Evolutionary conservation across 2,329 filamentous ascomycete species (phyloP).

Genomic region (Nemania bipapillata): DNA sequence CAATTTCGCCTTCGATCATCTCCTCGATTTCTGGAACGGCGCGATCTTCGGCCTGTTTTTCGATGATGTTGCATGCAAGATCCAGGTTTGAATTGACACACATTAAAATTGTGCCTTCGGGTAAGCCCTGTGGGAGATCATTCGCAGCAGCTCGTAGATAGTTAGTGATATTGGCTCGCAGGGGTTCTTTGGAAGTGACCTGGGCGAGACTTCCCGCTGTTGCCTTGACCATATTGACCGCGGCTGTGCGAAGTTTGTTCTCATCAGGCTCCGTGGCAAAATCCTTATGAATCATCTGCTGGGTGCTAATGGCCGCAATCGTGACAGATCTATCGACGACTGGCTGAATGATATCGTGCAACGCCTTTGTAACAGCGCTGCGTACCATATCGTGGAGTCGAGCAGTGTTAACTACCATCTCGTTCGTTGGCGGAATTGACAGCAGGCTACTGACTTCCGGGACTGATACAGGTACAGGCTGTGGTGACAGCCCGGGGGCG

Average conservation of each 20-base stretch:
- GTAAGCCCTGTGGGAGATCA: constrained; percentile 81
- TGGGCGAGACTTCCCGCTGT: constrained; percentile 92
- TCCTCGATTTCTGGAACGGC: constrained; percentile 95
- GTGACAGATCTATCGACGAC: constrained; percentile 98
- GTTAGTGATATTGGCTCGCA: constrained; percentile 96
- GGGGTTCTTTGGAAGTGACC: constrained; percentile 97
- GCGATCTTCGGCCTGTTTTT: constrained; percentile 93
- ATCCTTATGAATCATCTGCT: constrained; percentile 94
- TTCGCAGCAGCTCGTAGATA: constrained; percentile 81
- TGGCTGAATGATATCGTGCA: constrained; percentile 95
- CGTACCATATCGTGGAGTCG: constrained; percentile 81
- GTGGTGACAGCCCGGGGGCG: constrained; percentile 78
- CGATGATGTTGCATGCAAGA: constrained; percentile 89
- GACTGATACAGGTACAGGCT: constrained; percentile 79
- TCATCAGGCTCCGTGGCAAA: constrained; percentile 94
- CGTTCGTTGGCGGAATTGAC: constrained; percentile 81
- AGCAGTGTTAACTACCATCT: constrained; percentile 77
- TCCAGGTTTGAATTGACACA: constrained; percentile 98
- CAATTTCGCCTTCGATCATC: constrained; percentile 83
- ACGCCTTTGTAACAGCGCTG: constrained; percentile 85
- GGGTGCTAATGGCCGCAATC: constrained; percentile 95
- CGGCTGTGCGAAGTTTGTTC: constrained; percentile 83
- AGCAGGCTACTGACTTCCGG: constrained; percentile 85
- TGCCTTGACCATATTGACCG: constrained; percentile 93
- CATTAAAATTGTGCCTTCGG: constrained; percentile 96